Base-by-base conservation (phyloP, 495 filamentous ascomycete genomes). In the Amphirosellinia nigrospora region DNA sequence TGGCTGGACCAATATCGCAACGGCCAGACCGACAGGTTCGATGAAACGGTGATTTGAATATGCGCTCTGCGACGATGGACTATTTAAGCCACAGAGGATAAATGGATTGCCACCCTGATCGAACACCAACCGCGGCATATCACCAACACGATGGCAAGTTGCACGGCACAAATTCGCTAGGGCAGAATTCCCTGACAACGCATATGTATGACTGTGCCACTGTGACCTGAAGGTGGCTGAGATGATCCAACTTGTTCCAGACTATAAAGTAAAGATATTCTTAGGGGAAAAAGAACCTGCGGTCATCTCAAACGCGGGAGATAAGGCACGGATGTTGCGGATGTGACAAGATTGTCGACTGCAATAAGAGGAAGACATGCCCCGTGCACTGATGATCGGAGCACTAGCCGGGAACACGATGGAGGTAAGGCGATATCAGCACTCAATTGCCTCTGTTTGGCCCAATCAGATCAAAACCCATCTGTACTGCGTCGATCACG, bases 321-420 rank as follows among this genome's bases (percentile, higher is more conserved):
- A 65, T 65, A 65, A 52, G 46, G 46, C 34, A 53, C 63, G 63
- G 63, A 53, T 53, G 21, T 7, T 53, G 3, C 63, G 63, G 63
- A 53, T 53, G 63, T 65, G 61, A 64, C 61, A 1, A 64, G 43
- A 64, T 13, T 30, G n/a, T 1, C 15, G n/a, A n/a, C n/a, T n/a
- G n/a, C 34, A 56, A 62, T 4, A 6, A 43, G 38, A 62, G 9
- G 59, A 45, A 62, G 16, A 62, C n/a, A 45, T 36, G 39, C 15
- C 16, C 21, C 32, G 11, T 39, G 13, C 60, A 46, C 39, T 36
- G 4, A 26, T 13, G 28, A 28, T 46, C 23, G 16, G 26, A 19
- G 60, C 41, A 41, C 60, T 19, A 26, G 7, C 39, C 21, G 28
- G 36, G 28, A 36, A 16, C 16, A 10, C 13, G 34, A 58, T 21